Base-by-base conservation (phyloP, 208 protist genomes). In the Herpetomonas samuelpessoai region DNA sequence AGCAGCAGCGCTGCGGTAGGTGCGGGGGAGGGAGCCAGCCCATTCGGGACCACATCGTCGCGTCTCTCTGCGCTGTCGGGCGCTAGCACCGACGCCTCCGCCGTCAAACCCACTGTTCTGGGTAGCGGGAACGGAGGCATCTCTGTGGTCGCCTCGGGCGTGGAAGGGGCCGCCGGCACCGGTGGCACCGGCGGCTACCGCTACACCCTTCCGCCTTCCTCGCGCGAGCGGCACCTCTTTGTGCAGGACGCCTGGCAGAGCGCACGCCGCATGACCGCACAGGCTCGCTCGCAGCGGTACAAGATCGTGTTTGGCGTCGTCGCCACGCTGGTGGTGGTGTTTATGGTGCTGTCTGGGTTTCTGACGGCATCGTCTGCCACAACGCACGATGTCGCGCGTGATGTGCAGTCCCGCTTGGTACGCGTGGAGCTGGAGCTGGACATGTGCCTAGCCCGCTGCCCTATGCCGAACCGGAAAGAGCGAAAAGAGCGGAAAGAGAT, bases 301-400 rank as follows among this genome's bases (percentile, higher is more conserved):
- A 41, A 41, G 14, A 6, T 41, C 35, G 14, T 41, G 14, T 45
- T 18, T 7, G 46, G 3, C 22, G n/a, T 29, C 46, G 46, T n/a
- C 22, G 18, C 22, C 22, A n/a, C 9, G 19, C 46, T 51, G 12
- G 19, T 51, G 19, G 46, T 51, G 46, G 46, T 51, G 12, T 51
- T 51, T n/a, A 51, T 51, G 46, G 19, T 51, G 19, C 18, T 51
- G 7, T 51, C 46, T n/a, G 46, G 46, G 19, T 27, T 51, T 19
- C 46, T 51, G 19, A 51, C 46, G 19, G 18, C 46, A 10, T 26
- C 46, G 12, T 19, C 22, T 7, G 22, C 19, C 7, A 12, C 18
- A 4, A 51, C 19, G 19, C 7, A 9, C 46, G 46, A 19, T 26
- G 22, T 51, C 12, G 46, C 46, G 22, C 18, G 19, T n/a, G 22